Percentiles rank a stretch among this genome's conserved stretches.
These are phyloP conservation scores for Candida wancherniae DNA, from an alignment of 805 yeast genomes.

Conservation along the genomic window DNA sequence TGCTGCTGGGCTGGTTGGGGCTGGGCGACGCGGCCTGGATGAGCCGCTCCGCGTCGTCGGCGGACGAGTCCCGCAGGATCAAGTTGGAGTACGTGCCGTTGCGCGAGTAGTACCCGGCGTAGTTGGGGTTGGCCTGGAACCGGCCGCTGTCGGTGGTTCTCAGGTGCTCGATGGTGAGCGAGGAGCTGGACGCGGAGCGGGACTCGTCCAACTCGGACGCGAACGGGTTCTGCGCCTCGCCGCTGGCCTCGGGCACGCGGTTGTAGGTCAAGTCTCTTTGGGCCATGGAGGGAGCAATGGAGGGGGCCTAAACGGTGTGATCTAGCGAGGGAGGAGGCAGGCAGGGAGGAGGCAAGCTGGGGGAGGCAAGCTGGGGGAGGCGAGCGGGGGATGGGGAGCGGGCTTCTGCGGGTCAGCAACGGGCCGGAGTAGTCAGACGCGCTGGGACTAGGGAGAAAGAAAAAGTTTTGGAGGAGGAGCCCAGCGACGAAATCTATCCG, in stretches of 20 bases:
- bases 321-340: too few species aligned
- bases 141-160: too few species aligned
- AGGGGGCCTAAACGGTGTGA: too few species aligned
- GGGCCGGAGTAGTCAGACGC: too few species aligned
- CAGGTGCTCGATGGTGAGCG: conserved; percentile 3
- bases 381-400: too few species aligned
- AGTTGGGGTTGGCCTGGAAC: conserved; percentile 30
- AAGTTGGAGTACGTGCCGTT: conserved; percentile 38
- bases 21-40: conserved; percentile 4
- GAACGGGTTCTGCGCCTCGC: conserved; percentile 10
- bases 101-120: conserved; percentile 35
- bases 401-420: too few species aligned
- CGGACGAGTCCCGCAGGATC: conserved; percentile 16
- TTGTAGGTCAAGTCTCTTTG: conserved; percentile 33
- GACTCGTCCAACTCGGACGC: conserved; percentile 11
- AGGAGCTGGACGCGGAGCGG: conserved; percentile 7
- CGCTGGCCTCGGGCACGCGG: conserved; percentile 3
- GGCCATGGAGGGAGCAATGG: too few species aligned
- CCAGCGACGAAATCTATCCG: too few species aligned
- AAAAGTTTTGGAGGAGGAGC: too few species aligned
- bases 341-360: too few species aligned
- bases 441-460: too few species aligned
- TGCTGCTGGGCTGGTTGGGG: conserved; percentile 7
- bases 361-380: too few species aligned
- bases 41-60: conserved; percentile 13